Evolutionary conservation across 2,329 filamentous ascomycete species (phyloP), one percentile per base, ranked within the genome.

Genomic region (Blumeriella jaapii): DNA sequence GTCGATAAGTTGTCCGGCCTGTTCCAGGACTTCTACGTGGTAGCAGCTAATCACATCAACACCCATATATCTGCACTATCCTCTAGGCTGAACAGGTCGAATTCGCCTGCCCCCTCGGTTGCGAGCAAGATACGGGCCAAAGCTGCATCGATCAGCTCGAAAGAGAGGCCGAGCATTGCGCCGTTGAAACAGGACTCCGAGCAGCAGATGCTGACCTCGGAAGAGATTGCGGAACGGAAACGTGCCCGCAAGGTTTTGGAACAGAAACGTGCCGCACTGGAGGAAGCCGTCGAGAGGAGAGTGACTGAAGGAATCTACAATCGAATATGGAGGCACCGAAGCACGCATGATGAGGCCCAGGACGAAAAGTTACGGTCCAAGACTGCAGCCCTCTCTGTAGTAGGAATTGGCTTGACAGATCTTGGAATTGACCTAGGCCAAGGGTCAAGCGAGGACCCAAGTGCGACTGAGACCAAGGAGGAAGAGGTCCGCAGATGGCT

Each of bases 301-400:
- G 71, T 87, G 8, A 93, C 84, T 53, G 85, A 93, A 55, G 77
- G 78, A 34, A 78, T 89, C 29, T 96, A 96, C 54, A 70, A 78
- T 39, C 78, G 82, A 46, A 84, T 98, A 55, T 98, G 89, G 70
- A 77, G 86, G 29, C 91, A 98, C 57, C 75, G 81, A 40, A 91
- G 71, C 55, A 93, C 89, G 0, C 78, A 96, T 51, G 91, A 98
- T 54, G 89, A 95, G 59, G 87, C 91, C 9, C 74, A 89, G 52
- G 91, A 98, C 55, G 87, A 93, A 52, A 95, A 93, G 55, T 66
- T 98, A 32, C 75, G 91, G 18, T 98, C 91, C 7, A 91, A 93
- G 52, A 95, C 87, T 1, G 89, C 89, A 13, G 86, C 91, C 1
- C 62, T 98, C 28, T 73, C 81, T 2, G 65, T 98, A n/a, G 84